Evolutionary conservation across 129 eudicot species (phyloP).

Genomic region (Artemisia tridentata): DNA sequence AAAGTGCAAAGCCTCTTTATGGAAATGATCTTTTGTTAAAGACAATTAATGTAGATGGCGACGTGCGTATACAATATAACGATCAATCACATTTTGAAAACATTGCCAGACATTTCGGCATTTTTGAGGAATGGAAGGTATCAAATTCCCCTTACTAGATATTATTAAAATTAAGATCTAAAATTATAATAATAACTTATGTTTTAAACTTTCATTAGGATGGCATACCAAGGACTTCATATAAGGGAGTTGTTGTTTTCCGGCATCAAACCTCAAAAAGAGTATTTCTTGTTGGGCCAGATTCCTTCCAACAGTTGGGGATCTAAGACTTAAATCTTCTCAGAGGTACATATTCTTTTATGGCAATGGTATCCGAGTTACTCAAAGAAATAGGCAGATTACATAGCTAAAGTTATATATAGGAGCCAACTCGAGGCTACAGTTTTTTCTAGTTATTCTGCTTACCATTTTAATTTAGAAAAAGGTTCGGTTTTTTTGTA

Average conservation of each 20-base stretch:
- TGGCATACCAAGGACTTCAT: conserved; percentile 82
- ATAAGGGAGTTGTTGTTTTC: conserved; percentile 83
- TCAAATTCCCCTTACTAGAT: not conserved
- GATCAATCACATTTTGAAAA: conserved; percentile 72
- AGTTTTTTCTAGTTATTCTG: conserved; percentile 9
- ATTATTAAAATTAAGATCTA: too few species aligned
- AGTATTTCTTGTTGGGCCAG: conserved; percentile 77
- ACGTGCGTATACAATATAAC: conserved; percentile 67
- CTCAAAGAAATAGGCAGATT: not conserved
- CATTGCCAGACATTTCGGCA: conserved; percentile 84
- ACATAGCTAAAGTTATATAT: conserved; percentile 13
- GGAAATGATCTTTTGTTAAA: conserved; percentile 62
- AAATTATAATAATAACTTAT: not conserved
- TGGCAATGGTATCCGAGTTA: not conserved
- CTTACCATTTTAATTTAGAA: not conserved
- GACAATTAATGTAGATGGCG: conserved; percentile 61
- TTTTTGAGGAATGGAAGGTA: conserved; percentile 99
- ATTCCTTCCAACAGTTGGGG: conserved; percentile 65
- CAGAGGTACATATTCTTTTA: not conserved
- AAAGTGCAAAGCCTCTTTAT: conserved; percentile 58
- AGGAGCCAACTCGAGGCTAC: conserved; percentile 17
- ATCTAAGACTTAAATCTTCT: conserved; percentile 29
- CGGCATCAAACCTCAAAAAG: conserved; percentile 61
- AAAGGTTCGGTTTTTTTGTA: too few species aligned
- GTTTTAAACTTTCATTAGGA: conserved; percentile 47